Evolutionary conservation across 305 asterid genomes (phyloP).

Genomic region (Plantago coronopus): DNA sequence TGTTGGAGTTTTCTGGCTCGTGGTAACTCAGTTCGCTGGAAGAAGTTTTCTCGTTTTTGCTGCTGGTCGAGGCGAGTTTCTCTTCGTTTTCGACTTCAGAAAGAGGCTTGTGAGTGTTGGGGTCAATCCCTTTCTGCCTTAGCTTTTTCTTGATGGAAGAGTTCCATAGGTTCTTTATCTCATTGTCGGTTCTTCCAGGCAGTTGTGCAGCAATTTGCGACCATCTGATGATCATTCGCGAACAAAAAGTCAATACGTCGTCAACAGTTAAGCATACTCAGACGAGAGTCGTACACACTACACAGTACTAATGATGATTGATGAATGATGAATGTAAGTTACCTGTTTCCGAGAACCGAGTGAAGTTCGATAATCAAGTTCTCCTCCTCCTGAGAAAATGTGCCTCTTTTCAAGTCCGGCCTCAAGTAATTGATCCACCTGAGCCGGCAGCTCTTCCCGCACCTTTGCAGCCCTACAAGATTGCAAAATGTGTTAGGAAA

Average conservation of each 20-base stretch:
- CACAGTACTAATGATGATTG: not conserved
- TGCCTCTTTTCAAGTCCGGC: conserved; percentile 89
- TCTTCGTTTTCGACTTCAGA: conserved; percentile 43
- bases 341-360: conserved; percentile 89
- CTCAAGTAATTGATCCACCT: conserved; percentile 83
- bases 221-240: conserved; percentile 45
- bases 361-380: conserved; percentile 72
- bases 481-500: not conserved
- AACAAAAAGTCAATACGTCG: not conserved
- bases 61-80: conserved; percentile 28
- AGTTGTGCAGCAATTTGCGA: conserved; percentile 88
- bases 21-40: conserved; percentile 49
- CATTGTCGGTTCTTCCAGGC: conserved; percentile 95
- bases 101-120: conserved; percentile 80
- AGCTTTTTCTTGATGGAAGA: conserved; percentile 95
- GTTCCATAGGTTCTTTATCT: conserved; percentile 91
- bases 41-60: conserved; percentile 43
- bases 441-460: conserved; percentile 85
- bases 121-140: conserved; percentile 84
- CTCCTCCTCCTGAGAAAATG: conserved; percentile 78
- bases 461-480: conserved; percentile 68
- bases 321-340: not conserved
- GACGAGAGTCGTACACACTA: not conserved
- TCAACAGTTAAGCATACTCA: not conserved
- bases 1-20: conserved; percentile 28